Percentiles rank a stretch among this genome's conserved stretches.
phyloP scores from a whole-genome alignment of 176 grass and related monocot genomes.

The Chrysopogon serrulatus region DNA sequence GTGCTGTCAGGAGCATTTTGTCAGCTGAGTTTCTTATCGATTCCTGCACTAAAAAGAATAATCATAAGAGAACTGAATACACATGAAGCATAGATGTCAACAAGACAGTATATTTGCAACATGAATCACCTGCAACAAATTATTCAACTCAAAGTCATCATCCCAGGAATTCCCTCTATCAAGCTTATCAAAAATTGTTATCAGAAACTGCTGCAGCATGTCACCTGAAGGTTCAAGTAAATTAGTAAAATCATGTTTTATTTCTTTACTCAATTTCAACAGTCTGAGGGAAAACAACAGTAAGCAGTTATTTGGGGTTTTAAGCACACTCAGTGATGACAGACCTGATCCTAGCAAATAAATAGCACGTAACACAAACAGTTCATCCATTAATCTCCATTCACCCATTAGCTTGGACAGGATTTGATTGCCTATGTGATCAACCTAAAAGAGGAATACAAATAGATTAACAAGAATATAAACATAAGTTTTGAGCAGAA shows the following conservation, averaged over 20 bases:
- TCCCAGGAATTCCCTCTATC: conserved; percentile 90
- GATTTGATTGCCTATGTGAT: conserved; percentile 85
- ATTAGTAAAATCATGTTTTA: conserved; percentile 18
- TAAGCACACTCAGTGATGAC: background rate
- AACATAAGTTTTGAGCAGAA: conserved; percentile 27
- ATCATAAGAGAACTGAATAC: conserved; percentile 20
- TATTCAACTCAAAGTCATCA: conserved; percentile 97
- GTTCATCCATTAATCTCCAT: conserved; percentile 96
- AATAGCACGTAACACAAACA: conserved; percentile 83
- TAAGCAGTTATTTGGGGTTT: background rate
- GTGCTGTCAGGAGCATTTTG: conserved; percentile 66
- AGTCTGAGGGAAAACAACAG: background rate
- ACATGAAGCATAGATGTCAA: conserved; percentile 10
- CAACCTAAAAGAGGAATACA: conserved; percentile 46
- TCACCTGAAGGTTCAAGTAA: conserved; percentile 63
- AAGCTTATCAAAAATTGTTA: conserved; percentile 82
- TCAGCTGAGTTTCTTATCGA: conserved; percentile 95
- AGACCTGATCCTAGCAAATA: conserved; percentile 97
- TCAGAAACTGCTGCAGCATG: conserved; percentile 91
- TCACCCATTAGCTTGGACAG: conserved; percentile 74
- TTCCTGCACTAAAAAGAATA: conserved; percentile 52
- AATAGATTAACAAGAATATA: conserved; percentile 19
- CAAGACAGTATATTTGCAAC: conserved; percentile 12
- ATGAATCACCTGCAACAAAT: conserved; percentile 74
- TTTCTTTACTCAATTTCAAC: background rate